These are phyloP conservation scores for Sporisorium sorghi DNA, from an alignment of 1,284 basidiomycete genomes.

Conservation along the genomic window DNA sequence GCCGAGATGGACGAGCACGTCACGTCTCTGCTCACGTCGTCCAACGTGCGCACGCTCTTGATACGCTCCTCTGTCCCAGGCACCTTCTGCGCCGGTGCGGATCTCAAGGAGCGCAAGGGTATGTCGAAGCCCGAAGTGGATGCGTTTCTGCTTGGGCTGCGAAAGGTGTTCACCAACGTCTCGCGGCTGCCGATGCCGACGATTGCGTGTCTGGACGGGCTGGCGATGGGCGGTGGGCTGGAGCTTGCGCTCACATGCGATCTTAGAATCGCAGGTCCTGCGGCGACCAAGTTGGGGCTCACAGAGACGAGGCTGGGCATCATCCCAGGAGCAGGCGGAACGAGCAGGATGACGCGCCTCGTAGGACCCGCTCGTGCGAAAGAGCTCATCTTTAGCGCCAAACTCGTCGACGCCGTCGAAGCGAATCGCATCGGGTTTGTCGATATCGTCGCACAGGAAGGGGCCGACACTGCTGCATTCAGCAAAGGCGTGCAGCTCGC, in stretches of 20 bases:
- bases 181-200: conserved; percentile 86
- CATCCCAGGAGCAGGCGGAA: conserved; percentile 80
- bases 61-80: conserved; percentile 46
- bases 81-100: conserved; percentile 83
- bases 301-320: conserved; percentile 88
- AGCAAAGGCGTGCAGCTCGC: conserved; percentile 36
- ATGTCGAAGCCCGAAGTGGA: conserved; percentile 77
- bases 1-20: conserved; percentile 77
- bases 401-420: conserved; percentile 76
- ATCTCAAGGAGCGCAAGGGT: conserved; percentile 83
- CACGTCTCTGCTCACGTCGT: conserved; percentile 71
- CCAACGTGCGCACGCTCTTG: conserved; percentile 45
- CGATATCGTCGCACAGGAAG: conserved; percentile 77
- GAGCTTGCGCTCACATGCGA: conserved; percentile 89
- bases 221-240: conserved; percentile 89
- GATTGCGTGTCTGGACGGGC: conserved; percentile 91
- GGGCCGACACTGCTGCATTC: conserved; percentile 24
- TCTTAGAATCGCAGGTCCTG: conserved; percentile 79
- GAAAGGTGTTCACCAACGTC: conserved; percentile 79
- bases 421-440: conserved; percentile 82
- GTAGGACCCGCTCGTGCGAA: conserved; percentile 86
- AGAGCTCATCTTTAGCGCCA: conserved; percentile 85
- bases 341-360: conserved; percentile 84
- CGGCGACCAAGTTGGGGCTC: conserved; percentile 81
- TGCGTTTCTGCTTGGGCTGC: conserved; percentile 82